Conservation (phyloP, 371 early-diverging fungal species). For the Globomyces sp. region DNA sequence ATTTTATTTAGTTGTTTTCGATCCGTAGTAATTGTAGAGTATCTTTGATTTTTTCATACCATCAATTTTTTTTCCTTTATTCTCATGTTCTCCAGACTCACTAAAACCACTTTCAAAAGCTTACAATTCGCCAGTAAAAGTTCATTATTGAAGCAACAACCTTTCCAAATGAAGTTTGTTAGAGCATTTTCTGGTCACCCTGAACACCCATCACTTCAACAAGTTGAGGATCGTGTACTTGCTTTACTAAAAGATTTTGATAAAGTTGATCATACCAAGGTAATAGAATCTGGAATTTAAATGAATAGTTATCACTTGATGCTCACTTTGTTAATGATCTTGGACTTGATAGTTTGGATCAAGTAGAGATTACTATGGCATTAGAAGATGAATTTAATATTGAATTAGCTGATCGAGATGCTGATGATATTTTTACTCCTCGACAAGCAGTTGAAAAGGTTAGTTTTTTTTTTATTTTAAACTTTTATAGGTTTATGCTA, state of each 20-base stretch:
- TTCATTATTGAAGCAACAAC: slow-evolving; percentile 5
- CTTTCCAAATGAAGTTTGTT: background rate
- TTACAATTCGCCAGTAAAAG: slow-evolving; percentile 4
- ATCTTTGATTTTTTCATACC: background rate
- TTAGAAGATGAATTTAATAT: slow-evolving; percentile 98
- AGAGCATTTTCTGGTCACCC: slow-evolving; percentile 15
- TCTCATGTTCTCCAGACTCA: too few species aligned
- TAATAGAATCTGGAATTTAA: slow-evolving; percentile 38
- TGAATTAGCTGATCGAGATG: slow-evolving; percentile 96
- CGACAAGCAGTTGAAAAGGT: slow-evolving; percentile 81
- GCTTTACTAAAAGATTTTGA: slow-evolving; percentile 89
- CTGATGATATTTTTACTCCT: slow-evolving; percentile 90
- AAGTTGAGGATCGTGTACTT: slow-evolving; percentile 80
- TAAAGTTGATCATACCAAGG: slow-evolving; percentile 89
- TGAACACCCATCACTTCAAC: slow-evolving; percentile 20
- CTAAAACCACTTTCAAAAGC: background rate
- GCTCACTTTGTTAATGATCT: slow-evolving; percentile 92
- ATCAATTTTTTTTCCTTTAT: background rate
- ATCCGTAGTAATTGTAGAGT: too few species aligned
- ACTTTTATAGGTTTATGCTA: background rate
- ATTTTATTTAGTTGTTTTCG: too few species aligned
- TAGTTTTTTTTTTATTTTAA: background rate
- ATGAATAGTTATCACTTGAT: slow-evolving; percentile 70
- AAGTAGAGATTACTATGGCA: slow-evolving; percentile 98
- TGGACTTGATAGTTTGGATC: slow-evolving; percentile 92